Conservation (phyloP, 257 asterid species). For the Dorcoceras hygrometricum region DNA sequence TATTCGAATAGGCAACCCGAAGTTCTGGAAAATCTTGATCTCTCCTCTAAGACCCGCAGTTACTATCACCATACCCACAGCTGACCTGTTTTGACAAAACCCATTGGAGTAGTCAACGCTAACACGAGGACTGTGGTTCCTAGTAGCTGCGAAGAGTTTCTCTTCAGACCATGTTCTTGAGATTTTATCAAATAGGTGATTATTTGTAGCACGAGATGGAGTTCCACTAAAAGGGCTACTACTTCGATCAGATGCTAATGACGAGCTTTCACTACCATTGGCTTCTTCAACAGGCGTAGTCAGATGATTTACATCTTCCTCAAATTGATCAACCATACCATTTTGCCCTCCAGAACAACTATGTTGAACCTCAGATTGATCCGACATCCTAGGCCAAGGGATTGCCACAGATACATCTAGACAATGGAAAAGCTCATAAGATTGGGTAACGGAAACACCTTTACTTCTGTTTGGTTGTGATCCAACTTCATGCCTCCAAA, state of each 20-base stretch:
- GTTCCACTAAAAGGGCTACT: conserved; percentile 60
- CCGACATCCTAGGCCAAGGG: conserved; percentile 87
- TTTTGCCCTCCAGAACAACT: conserved; percentile 35
- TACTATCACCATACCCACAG: conserved; percentile 92
- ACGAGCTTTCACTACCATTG: conserved; percentile 49
- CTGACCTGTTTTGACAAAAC: conserved; percentile 51
- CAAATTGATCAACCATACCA: conserved; percentile 36
- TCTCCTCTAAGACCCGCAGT: conserved; percentile 92
- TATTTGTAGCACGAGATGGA: conserved; percentile 50
- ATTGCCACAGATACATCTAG: conserved; percentile 90
- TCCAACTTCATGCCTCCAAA: conserved; percentile 90
- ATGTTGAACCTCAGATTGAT: conserved; percentile 44
- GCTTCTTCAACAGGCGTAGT: conserved; percentile 58
- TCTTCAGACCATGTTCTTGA: conserved; percentile 97
- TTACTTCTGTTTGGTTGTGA: conserved; percentile 75
- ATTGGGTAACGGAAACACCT: conserved; percentile 67
- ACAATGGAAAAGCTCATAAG: conserved; percentile 84
- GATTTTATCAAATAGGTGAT: conserved; percentile 68
- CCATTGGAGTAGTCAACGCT: conserved; percentile 65
- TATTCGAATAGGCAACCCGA: conserved; percentile 79
- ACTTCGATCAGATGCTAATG: conserved; percentile 46
- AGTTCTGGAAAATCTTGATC: conserved; percentile 85
- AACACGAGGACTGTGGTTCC: conserved; percentile 60
- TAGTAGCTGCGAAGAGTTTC: conserved; percentile 54
- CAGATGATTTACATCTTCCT: conserved; percentile 54